Base-by-base conservation (phyloP, 148 eudicot species). In the Polygonum maritimum region DNA sequence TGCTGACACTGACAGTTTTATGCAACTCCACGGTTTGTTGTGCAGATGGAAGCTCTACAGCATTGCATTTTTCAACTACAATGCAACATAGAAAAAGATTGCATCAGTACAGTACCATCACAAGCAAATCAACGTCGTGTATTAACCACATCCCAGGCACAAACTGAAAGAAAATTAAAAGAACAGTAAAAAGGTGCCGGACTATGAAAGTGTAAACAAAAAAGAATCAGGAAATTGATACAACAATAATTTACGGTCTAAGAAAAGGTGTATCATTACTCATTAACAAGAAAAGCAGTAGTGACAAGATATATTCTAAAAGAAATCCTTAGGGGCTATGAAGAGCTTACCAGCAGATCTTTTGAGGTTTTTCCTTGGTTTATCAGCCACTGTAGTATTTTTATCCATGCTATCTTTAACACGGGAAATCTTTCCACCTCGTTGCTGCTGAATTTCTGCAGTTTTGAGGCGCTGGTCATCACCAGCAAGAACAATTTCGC, bases 1-100 rank as follows among this genome's bases (percentile, higher is more conserved):
- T 89, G 65, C 71, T 82, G 62, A 78, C 10, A 55, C 80, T 73
- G 62, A 83, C 74, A 21, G 13, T 33, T 4, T 75, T 75, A 63
- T 67, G 76, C 63, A 77, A 75, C 69, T 82, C 83, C 65, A 44
- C 47, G 1, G 33, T 21, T 35, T 76, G 75, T 21, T 35, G 77
- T 22, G 83, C 78, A 76, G 84, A 57, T 71, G 86, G 47, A 69
- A 62, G 76, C 48, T 79, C 89, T 15, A 76, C 57, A 38, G 78
- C 91, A 74, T 87, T 89, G 96, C 99, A 95, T 16, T 81, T 81
- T 52, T 84, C 82, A 79, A 87, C 99, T 92, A 90, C 48, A 33
- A 65, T 41, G 15, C n/a, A 5, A 12, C 15, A 14, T 14, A 65
- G 71, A 2, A 65, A 65, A 52, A 14, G 40, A 33, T 5, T 1